Percentiles rank a stretch among this genome's conserved stretches.
These are phyloP conservation scores for Chlorokybus atmophyticus DNA, from an alignment of 139 green algal genomes.

Conservation along the genomic window DNA sequence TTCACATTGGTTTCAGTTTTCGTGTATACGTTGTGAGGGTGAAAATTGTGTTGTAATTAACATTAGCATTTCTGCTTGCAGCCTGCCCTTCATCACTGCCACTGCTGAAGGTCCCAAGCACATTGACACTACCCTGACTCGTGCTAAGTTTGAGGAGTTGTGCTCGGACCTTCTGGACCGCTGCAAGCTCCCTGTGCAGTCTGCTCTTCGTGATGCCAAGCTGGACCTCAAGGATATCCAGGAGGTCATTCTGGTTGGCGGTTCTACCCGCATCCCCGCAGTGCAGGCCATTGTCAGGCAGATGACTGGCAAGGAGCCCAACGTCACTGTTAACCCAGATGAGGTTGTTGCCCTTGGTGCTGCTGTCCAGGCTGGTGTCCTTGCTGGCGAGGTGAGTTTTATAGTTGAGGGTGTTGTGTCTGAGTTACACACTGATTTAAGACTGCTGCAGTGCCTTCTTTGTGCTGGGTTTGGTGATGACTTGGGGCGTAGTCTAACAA, in stretches of 20 bases:
- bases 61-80: conserved; percentile 16
- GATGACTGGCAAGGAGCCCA: conserved; percentile 83
- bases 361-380: conserved; percentile 75
- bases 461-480: no score
- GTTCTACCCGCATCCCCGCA: conserved; percentile 92
- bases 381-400: conserved; percentile 48
- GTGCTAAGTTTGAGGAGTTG: conserved; percentile 89
- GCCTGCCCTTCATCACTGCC: conserved; percentile 97
- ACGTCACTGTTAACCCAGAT: conserved; percentile 96
- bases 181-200: conserved; percentile 74
- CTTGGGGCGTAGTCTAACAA: no score
- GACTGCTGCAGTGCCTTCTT: neutral
- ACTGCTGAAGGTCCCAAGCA: conserved; percentile 97
- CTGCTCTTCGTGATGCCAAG: conserved; percentile 85
- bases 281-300: conserved; percentile 81
- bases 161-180: conserved; percentile 79
- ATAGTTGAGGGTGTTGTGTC: neutral
- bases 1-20: conserved; percentile 10
- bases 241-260: conserved; percentile 71
- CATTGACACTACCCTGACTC: conserved; percentile 79
- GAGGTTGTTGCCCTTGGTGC: conserved; percentile 97
- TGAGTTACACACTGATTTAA: neutral
- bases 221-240: conserved; percentile 71
- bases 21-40: conserved; percentile 6
- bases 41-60: neutral